These are phyloP conservation scores for Pulveroboletus ravenelii DNA, from an alignment of 768 basidiomycete genomes.

Conservation along the genomic window DNA sequence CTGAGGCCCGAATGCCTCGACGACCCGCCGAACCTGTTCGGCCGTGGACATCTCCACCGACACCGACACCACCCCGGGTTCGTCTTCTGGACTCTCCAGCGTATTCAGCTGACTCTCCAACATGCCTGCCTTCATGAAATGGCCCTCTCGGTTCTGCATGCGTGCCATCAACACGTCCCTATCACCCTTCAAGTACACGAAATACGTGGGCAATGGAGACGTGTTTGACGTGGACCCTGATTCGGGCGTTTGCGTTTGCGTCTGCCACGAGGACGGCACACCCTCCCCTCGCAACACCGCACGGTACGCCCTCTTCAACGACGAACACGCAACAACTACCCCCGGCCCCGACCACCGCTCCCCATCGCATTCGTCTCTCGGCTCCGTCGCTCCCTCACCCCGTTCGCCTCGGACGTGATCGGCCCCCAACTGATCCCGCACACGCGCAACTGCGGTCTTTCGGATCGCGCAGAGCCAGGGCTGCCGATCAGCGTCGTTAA, in stretches of 20 bases:
- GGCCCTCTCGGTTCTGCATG: conserved; percentile 59
- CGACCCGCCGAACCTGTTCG: conserved; percentile 48
- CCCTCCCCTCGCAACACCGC: conserved; percentile 62
- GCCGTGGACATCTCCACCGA: conserved; percentile 47
- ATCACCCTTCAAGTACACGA: conserved; percentile 73
- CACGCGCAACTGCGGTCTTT: conserved; percentile 42
- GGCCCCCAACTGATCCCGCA: conserved; percentile 2
- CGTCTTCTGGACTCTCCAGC: conserved; percentile 64
- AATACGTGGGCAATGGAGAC: conserved; percentile 53
- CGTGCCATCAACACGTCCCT: conserved; percentile 53
- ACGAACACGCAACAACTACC: conserved; percentile 83
- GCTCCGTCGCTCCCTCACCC: not conserved
- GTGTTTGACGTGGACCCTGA: not conserved
- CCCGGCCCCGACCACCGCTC: conserved; percentile 38
- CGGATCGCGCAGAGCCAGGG: conserved; percentile 84
- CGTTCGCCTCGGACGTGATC: not conserved
- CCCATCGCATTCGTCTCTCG: not conserved
- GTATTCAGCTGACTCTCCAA: conserved; percentile 72
- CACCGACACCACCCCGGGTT: conserved; percentile 66
- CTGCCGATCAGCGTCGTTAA: conserved; percentile 76
- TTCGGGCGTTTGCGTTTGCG: not conserved
- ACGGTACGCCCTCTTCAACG: conserved; percentile 77
- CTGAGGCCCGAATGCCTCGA: not conserved
- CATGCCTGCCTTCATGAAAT: conserved; percentile 85
- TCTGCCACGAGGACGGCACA: not conserved